These are phyloP conservation scores for Pseudopithomyces chartarum DNA, from an alignment of 2,329 filamentous ascomycete genomes.

Conservation along the genomic window DNA sequence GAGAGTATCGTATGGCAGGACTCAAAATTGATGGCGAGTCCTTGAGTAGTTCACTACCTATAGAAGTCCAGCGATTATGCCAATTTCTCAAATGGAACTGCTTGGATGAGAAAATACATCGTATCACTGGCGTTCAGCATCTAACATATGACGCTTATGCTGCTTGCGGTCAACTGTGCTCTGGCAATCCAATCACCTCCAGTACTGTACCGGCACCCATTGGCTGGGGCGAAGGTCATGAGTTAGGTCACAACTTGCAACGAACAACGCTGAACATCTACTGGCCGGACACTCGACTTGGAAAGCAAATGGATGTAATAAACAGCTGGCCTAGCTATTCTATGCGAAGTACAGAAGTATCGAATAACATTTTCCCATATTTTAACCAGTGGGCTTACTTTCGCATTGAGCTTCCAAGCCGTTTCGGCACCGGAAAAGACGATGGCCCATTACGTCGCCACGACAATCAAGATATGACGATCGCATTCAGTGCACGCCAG, in stretches of 20 bases:
- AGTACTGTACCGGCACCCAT: neutral
- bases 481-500: neutral
- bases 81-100: neutral
- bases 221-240: neutral
- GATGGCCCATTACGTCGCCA: neutral
- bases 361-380: constrained; percentile 1
- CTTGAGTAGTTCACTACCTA: neutral
- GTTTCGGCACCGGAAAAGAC: neutral
- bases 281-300: neutral
- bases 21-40: neutral
- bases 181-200: neutral
- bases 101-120: neutral
- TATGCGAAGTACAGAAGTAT: constrained; percentile 1
- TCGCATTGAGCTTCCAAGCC: neutral
- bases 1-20: constrained; percentile 5
- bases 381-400: constrained; percentile 4
- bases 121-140: neutral
- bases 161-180: constrained; percentile 1
- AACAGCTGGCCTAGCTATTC: neutral
- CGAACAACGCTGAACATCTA: neutral
- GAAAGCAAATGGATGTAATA: neutral
- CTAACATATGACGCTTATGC: constrained; percentile 2
- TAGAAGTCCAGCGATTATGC: neutral
- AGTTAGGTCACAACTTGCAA: constrained; percentile 1
- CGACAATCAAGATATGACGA: neutral